A percentile compares a stretch with the other conserved stretches of the same genome.
phyloP scores from a whole-genome alignment of 208 protist species.

The Angomonas deanei region DNA sequence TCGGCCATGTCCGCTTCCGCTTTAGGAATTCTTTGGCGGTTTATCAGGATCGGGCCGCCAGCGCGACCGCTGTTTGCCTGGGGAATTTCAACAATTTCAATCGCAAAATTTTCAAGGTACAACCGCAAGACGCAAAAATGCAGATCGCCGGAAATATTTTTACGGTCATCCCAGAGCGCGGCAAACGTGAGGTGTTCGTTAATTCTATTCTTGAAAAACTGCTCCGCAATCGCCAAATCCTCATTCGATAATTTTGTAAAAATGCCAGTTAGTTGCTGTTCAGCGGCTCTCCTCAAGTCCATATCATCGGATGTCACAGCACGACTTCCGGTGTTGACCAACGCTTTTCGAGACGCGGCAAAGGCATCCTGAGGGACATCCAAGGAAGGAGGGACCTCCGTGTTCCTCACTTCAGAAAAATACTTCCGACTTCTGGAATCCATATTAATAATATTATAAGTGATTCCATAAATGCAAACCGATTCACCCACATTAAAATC shows the following conservation, averaged over 20 bases:
- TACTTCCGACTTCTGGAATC: constrained; percentile 70
- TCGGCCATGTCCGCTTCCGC: constrained; percentile 31
- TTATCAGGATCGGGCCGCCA: constrained; percentile 61
- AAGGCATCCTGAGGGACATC: constrained; percentile 47
- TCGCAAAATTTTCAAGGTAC: constrained; percentile 69
- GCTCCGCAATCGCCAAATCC: constrained; percentile 73
- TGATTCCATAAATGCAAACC: constrained; percentile 67
- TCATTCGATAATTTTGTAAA: constrained; percentile 86
- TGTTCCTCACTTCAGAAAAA: constrained; percentile 42
- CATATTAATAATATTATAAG: constrained; percentile 79
- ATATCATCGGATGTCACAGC: constrained; percentile 77
- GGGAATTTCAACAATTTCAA: constrained; percentile 71
- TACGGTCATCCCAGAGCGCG: constrained; percentile 88
- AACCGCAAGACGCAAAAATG: constrained; percentile 69
- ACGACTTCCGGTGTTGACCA: constrained; percentile 29
- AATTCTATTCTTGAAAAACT: constrained; percentile 84
- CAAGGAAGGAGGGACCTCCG: constrained; percentile 30
- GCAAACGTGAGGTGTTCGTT: constrained; percentile 83
- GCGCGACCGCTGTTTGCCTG: constrained; percentile 69
- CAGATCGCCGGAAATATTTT: constrained; percentile 72
- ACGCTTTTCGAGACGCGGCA: constrained; percentile 13
- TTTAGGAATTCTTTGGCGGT: constrained; percentile 70
- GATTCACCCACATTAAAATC: constrained; percentile 69
- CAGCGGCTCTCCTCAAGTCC: constrained; percentile 75
- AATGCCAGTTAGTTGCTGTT: constrained; percentile 84